A percentile compares a stretch with the other conserved stretches of the same genome.
phyloP scores from a whole-genome alignment of 257 asterid species.

The Jasminum sambac region DNA sequence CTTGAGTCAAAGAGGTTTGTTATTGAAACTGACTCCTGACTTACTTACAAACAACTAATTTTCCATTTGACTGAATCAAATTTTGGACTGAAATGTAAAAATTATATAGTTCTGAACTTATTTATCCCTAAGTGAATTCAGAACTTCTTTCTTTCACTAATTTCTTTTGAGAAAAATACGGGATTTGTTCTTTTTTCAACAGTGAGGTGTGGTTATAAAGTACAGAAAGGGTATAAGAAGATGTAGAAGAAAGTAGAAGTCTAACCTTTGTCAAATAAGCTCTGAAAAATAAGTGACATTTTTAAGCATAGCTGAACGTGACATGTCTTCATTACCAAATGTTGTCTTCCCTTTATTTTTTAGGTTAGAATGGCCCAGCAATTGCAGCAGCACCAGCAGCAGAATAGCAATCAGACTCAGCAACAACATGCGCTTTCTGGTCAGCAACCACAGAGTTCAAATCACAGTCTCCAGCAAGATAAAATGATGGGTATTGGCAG shows the following conservation, averaged over 20 bases:
- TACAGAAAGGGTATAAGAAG: too few relatives aligned
- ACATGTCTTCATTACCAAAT: background rate
- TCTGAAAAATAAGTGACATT: background rate
- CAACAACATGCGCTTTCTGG: constrained; percentile 64
- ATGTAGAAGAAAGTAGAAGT: too few relatives aligned
- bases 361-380: constrained; percentile 75
- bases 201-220: too few relatives aligned
- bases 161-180: too few relatives aligned
- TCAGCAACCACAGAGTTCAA: constrained; percentile 52
- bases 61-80: background rate
- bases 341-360: constrained; percentile 17
- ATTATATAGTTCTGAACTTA: background rate
- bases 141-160: too few relatives aligned
- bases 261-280: too few relatives aligned
- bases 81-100: background rate
- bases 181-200: too few relatives aligned
- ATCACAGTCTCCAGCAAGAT: constrained; percentile 48
- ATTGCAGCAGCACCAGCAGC: constrained; percentile 64
- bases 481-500: constrained; percentile 43
- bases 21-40: background rate
- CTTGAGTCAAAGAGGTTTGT: background rate
- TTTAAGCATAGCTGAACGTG: background rate
- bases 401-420: constrained; percentile 47
- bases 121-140: background rate
- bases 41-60: background rate